Conservation (phyloP, 345 rosid genomes). For the rapeseed (Brassica napus) region Da-Ae NC_063440.1:26418001-26418500, state of each 20-base stretch:
- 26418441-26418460: constrained; percentile 38
- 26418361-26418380: constrained; percentile 37
- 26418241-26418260: background rate
- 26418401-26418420: constrained; percentile 39
- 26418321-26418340: constrained; percentile 40
- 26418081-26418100: constrained; percentile 16
- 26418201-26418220: background rate
- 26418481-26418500: constrained; percentile 12
- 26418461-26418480: constrained; percentile 21
- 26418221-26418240: background rate
- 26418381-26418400: constrained; percentile 36
- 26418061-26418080: constrained; percentile 7
- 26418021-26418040: constrained; percentile 18
- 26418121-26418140: constrained; percentile 29
- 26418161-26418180: background rate
- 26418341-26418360: constrained; percentile 17
- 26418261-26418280: background rate
- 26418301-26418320: constrained; percentile 5
- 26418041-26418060: constrained; percentile 20
- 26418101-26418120: background rate
- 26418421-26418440: constrained; percentile 37
- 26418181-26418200: background rate
- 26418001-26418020: constrained; percentile 1
- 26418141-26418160: background rate
- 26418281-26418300: background rate